Evolutionary conservation across 148 eudicot species (phyloP).

Genomic region (Amaranthus palmeri): DNA sequence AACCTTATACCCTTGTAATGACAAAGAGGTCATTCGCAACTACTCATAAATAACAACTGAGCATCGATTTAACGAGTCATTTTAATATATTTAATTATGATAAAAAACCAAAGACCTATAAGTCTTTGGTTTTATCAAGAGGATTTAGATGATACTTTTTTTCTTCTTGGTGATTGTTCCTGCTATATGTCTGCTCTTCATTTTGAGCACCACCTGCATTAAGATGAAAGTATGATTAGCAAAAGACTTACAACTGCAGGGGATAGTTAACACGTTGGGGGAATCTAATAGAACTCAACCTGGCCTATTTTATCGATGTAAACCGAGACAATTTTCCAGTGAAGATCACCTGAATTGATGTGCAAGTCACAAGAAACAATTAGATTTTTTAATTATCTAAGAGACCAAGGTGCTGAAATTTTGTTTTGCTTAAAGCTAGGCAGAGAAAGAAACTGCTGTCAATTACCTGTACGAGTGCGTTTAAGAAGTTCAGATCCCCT

Average conservation of each 20-base stretch:
- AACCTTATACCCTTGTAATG: no score
- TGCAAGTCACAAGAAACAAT: neutral
- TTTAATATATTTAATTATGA: no score
- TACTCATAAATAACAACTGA: no score
- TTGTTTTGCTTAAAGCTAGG: neutral
- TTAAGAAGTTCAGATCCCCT: constrained; percentile 82
- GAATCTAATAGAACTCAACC: constrained; percentile 25
- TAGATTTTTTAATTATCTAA: neutral
- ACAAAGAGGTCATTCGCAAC: no score
- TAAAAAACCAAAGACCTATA: no score
- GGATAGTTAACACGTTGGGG: neutral
- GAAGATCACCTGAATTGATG: constrained; percentile 68
- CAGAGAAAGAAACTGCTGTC: neutral
- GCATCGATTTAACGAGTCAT: no score
- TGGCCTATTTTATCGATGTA: constrained; percentile 68
- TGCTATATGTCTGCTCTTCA: constrained; percentile 80
- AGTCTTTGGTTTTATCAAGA: no score
- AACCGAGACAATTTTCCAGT: constrained; percentile 83
- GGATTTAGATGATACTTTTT: constrained; percentile 49
- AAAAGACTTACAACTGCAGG: neutral
- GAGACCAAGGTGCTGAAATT: neutral
- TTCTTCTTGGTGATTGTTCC: constrained; percentile 76
- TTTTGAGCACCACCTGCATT: constrained; percentile 75
- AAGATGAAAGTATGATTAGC: neutral
- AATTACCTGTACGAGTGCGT: constrained; percentile 71